Base-by-base conservation (phyloP, 495 filamentous ascomycete genomes). In the Neurospora sp. region DNA sequence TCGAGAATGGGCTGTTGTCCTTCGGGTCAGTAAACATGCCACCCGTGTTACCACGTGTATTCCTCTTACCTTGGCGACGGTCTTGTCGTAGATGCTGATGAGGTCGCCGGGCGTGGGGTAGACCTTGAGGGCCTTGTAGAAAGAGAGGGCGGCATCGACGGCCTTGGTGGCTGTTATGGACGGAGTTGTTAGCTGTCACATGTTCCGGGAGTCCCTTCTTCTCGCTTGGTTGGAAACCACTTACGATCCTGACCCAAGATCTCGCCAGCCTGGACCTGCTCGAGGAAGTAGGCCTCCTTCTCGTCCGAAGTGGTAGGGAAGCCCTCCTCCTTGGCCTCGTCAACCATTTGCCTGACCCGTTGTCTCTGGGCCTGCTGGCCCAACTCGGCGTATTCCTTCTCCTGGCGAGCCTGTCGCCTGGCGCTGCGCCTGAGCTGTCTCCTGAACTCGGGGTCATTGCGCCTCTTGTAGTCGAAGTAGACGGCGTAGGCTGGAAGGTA, bases 121-220 rank as follows among this genome's bases (percentile, higher is more conserved):
- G 42, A 99, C 96, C 87, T 98, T 99, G 77, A 99, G 87, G 45
- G 96, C 96, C 87, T 92, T 94, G 89, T 97, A 99, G 84, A 99
- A 98, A 82, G 91, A 91, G 70, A 98, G 86, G 37, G 96, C 94
- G 68, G 96, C 93, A 68, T 98, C 94, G 40, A 97, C 75, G 42
- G 88, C 88, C 76, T 91, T 88, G 72, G 88, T 82, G 74, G 91
- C 93, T 96, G 78, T 72, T 12, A 17, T 38, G 16, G 14, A 40
- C 12, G 40, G 22, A 16, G 10, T 42, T 68, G 71, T 71, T 45
- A 70, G 70, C 22, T 35, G 14, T 41, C 48, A 40, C 31, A n/a
- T 44, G 8, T 71, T 27, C 31, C 27, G 10, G 3, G 12, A 37
- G 39, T 65, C 3, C 27, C 53, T 61, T 16, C 53, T 61, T 61